phyloP scores from a whole-genome alignment of 352 stramenopile genomes.

The Phytophthora sansomeana region DNA sequence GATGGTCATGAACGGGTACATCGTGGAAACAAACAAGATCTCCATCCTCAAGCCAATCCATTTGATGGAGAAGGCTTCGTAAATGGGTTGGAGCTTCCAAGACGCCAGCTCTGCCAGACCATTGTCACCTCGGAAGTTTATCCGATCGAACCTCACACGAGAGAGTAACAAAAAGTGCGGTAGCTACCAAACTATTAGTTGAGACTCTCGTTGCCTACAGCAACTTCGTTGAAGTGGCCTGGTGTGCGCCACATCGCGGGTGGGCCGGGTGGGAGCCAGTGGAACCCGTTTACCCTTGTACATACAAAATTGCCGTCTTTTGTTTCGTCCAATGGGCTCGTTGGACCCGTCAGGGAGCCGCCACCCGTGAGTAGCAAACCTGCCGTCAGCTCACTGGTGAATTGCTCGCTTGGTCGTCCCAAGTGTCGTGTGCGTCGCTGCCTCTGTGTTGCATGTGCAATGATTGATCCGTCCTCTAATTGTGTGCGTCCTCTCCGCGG shows the following conservation, averaged over 20 bases:
- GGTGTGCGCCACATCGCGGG: neutral
- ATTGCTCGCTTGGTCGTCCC: constrained; percentile 30
- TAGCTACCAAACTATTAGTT: neutral
- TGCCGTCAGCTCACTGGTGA: constrained; percentile 18
- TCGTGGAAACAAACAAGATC: constrained; percentile 99
- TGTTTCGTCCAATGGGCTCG: constrained; percentile 29
- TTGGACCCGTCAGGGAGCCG: constrained; percentile 17
- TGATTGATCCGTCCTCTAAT: constrained; percentile 14
- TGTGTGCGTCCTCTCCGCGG: constrained; percentile 9
- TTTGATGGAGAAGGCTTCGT: constrained; percentile 97
- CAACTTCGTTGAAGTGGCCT: constrained; percentile 8
- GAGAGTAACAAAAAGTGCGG: neutral
- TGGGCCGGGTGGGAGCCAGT: constrained; percentile 21
- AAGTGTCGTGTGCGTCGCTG: constrained; percentile 36
- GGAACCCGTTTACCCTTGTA: constrained; percentile 26
- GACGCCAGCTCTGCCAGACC: neutral
- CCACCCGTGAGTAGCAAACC: constrained; percentile 35
- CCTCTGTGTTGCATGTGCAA: constrained; percentile 14
- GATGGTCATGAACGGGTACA: constrained; percentile 99
- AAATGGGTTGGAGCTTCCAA: constrained; percentile 16
- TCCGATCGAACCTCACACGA: neutral
- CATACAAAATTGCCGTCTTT: constrained; percentile 13
- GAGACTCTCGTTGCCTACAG: neutral
- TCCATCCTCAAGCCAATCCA: constrained; percentile 99
- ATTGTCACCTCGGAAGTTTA: neutral